Evolutionary conservation across 306 rosid genomes (phyloP), one percentile per base, ranked within the genome.

Genomic region (Aeschynomene evenia): DNA sequence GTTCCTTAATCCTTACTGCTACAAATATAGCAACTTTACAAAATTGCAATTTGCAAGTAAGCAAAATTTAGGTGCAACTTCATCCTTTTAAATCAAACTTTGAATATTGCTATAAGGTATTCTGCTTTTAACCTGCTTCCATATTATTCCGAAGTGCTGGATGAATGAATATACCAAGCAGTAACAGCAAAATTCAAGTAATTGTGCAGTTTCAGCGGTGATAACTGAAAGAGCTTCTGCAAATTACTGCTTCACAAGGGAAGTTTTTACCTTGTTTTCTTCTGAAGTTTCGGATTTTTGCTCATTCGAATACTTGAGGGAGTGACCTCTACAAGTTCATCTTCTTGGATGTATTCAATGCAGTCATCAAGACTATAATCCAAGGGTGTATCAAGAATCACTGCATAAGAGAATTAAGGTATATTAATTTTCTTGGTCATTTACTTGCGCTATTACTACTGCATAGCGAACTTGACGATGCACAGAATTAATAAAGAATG

Each of bases 331-430:
- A 91, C 99, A 18, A 85, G 79, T 77, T 94, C 99, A 68, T 94
- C 99, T 85, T 94, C 97, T 85, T 91, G 97, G 61, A 94, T 90
- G 94, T 94, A 94, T 77, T 94, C 98, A 26, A 94, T 94, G 85
- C 98, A 90, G 80, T 94, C 98, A 56, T 90, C 98, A 72, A 90
- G 79, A 84, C 98, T 94, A 72, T 84, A 94, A 65, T 73, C 89
- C 94, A 94, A 43, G n/a, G 97, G 97, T 26, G 97, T 94, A 71
- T 94, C 96, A 54, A 94, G 96, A 80, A 93, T 63, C 70, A 93
- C 98, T 93, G 87, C 86, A 82, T 2, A 39, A 21, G 48, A 73
- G 55, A n/a, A n/a, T n/a, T 28, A 52, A n/a, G 13, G 33, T 24
- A 46, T 31, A 52, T 82, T 58, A 31, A 56, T n/a, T 20, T 16